phyloP scores from a whole-genome alignment of 345 rosid genomes.

The Melaleuca alternifolia region DNA sequence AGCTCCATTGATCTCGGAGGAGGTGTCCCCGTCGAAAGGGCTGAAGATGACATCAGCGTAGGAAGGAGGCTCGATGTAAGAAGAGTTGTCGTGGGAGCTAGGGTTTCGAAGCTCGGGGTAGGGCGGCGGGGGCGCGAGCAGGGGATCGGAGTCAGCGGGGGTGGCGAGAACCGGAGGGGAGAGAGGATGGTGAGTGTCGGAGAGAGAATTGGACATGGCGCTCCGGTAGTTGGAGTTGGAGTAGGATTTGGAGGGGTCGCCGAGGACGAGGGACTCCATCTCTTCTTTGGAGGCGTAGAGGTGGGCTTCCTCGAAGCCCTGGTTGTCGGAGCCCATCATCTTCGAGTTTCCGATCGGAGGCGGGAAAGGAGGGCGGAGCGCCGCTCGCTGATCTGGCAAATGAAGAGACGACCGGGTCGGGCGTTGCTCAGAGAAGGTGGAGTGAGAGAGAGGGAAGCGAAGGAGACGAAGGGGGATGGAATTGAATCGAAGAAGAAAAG shows the following conservation, averaged over 20 bases:
- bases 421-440: background rate
- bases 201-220: slow-evolving; percentile 42
- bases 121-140: slow-evolving; percentile 34
- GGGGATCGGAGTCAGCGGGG: slow-evolving; percentile 73
- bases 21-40: slow-evolving; percentile 53
- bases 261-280: slow-evolving; percentile 63
- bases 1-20: slow-evolving; percentile 43
- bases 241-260: slow-evolving; percentile 17
- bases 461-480: background rate
- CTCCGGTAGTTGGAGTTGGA: slow-evolving; percentile 46
- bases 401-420: background rate
- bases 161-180: slow-evolving; percentile 24
- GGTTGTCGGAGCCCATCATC: slow-evolving; percentile 92
- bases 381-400: background rate
- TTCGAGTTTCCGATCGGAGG: background rate
- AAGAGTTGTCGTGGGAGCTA: slow-evolving; percentile 16
- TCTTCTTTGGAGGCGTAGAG: slow-evolving; percentile 50
- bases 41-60: slow-evolving; percentile 82
- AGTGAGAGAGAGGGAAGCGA: background rate
- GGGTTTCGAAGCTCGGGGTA: slow-evolving; percentile 24
- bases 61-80: slow-evolving; percentile 87
- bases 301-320: slow-evolving; percentile 41
- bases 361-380: background rate
- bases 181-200: slow-evolving; percentile 47
- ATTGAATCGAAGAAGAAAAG: background rate